Evolutionary conservation across 139 green algal genomes (phyloP).

Genomic region (Penium margaritaceum): DNA sequence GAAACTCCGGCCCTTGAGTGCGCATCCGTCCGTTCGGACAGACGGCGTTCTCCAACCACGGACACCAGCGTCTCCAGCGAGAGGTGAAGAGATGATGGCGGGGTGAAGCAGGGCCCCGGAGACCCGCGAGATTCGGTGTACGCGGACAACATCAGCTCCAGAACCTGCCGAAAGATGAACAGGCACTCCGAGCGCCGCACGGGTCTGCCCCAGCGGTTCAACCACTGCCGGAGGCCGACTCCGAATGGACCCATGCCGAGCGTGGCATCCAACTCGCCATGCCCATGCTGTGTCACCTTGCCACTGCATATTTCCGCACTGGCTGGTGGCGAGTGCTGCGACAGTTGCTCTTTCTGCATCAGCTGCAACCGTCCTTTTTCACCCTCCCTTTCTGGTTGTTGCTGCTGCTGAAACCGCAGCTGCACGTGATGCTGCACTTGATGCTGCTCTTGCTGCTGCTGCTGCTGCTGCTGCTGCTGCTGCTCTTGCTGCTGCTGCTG

Average conservation of each 20-base stretch:
- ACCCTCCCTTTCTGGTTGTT: background rate
- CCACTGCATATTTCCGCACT: background rate
- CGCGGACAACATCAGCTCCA: conserved; percentile 24
- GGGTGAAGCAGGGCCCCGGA: conserved; percentile 9
- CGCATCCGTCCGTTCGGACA: too few species aligned
- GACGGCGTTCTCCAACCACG: too few species aligned
- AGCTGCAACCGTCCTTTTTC: background rate
- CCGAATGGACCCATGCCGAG: background rate
- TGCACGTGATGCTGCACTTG: background rate
- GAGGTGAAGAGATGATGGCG: too few species aligned
- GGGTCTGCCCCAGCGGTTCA: background rate
- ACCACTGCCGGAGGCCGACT: conserved; percentile 34
- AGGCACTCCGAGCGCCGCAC: conserved; percentile 29
- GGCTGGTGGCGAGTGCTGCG: background rate
- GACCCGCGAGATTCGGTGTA: conserved; percentile 3
- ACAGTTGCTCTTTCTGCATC: background rate
- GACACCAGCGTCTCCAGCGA: too few species aligned
- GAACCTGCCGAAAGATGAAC: conserved; percentile 37
- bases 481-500: too few species aligned
- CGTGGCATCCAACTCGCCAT: background rate
- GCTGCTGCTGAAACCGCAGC: background rate
- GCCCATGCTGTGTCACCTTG: background rate
- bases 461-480: background rate
- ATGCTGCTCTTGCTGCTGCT: background rate
- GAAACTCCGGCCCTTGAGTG: background rate